phyloP scores from a whole-genome alignment of 2,329 filamentous ascomycete genomes.

The Trichoderma pleuroti region DNA sequence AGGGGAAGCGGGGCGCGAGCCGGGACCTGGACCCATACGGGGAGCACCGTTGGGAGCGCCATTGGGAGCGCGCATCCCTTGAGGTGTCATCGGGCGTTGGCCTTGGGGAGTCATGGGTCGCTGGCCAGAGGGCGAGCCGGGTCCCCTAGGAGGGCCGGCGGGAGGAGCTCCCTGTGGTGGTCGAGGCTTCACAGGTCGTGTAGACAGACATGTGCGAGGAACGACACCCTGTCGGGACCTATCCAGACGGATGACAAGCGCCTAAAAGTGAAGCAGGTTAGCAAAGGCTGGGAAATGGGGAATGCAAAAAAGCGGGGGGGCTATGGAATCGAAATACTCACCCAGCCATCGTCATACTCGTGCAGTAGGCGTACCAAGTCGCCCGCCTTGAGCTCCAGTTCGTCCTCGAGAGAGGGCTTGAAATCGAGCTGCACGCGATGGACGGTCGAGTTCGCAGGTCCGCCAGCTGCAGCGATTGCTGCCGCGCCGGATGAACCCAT shows the following conservation, averaged over 20 bases:
- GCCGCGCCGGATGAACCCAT: constrained; percentile 45
- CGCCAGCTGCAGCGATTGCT: constrained; percentile 60
- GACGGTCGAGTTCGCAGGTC: constrained; percentile 61
- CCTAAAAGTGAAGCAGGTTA: constrained; percentile 48
- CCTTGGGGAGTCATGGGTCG: constrained; percentile 30
- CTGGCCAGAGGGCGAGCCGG: constrained; percentile 32
- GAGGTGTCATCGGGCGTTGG: constrained; percentile 40
- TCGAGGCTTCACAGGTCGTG: constrained; percentile 84
- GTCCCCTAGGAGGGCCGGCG: constrained; percentile 25
- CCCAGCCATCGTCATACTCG: constrained; percentile 98
- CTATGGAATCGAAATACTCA: constrained; percentile 46
- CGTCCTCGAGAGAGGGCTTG: constrained; percentile 86
- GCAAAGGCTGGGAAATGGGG: constrained; percentile 11
- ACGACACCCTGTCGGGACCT: constrained; percentile 89
- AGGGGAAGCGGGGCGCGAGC: constrained; percentile 43
- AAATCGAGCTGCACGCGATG: constrained; percentile 95
- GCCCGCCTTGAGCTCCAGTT: constrained; percentile 76
- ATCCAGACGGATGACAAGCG: constrained; percentile 87
- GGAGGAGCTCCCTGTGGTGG: constrained; percentile 52
- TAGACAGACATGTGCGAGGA: constrained; percentile 88
- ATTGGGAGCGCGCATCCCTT: constrained; percentile 36
- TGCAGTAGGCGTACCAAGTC: constrained; percentile 86
- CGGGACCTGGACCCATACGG: constrained; percentile 29
- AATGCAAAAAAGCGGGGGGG: constrained; percentile 23
- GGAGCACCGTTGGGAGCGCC: constrained; percentile 41